phyloP scores from a whole-genome alignment of 495 filamentous ascomycete species.

The Aspergillus funiculosus region DNA sequence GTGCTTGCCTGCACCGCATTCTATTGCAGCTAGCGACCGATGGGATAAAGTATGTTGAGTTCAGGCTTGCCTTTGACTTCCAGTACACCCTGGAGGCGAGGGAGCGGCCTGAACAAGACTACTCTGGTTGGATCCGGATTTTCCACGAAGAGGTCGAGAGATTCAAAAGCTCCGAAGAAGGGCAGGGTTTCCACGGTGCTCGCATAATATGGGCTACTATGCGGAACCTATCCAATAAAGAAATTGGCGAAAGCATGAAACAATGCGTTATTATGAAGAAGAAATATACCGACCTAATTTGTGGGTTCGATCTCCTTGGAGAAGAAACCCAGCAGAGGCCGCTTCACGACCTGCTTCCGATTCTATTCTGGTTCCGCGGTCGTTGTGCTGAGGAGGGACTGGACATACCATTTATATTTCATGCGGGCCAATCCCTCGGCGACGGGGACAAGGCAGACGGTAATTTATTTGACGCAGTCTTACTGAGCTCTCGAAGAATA shows the following conservation, averaged over 20 bases:
- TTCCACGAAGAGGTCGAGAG: slow-evolving; percentile 72
- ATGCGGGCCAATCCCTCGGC: slow-evolving; percentile 80
- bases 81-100: slow-evolving; percentile 54
- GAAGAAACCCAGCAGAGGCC: slow-evolving; percentile 75
- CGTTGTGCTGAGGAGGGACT: slow-evolving; percentile 70
- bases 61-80: slow-evolving; percentile 54
- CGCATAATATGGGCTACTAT: slow-evolving; percentile 83
- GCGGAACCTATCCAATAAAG: slow-evolving; percentile 54
- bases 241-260: slow-evolving; percentile 73
- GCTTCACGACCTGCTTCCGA: slow-evolving; percentile 68
- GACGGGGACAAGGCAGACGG: slow-evolving; percentile 70
- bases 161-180: slow-evolving; percentile 67
- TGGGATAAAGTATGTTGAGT: slow-evolving; percentile 75
- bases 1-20: slow-evolving; percentile 62
- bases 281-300: slow-evolving; percentile 70
- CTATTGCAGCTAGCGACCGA: slow-evolving; percentile 65
- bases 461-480: slow-evolving; percentile 85
- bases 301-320: slow-evolving; percentile 84
- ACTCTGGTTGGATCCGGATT: slow-evolving; percentile 58
- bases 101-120: slow-evolving; percentile 56
- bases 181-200: slow-evolving; percentile 73
- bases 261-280: slow-evolving; percentile 75
- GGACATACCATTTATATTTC: slow-evolving; percentile 93
- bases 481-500: slow-evolving; percentile 82
- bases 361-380: slow-evolving; percentile 90